phyloP scores from a whole-genome alignment of 805 yeast species.

The Lipomyces mesembrius region DNA sequence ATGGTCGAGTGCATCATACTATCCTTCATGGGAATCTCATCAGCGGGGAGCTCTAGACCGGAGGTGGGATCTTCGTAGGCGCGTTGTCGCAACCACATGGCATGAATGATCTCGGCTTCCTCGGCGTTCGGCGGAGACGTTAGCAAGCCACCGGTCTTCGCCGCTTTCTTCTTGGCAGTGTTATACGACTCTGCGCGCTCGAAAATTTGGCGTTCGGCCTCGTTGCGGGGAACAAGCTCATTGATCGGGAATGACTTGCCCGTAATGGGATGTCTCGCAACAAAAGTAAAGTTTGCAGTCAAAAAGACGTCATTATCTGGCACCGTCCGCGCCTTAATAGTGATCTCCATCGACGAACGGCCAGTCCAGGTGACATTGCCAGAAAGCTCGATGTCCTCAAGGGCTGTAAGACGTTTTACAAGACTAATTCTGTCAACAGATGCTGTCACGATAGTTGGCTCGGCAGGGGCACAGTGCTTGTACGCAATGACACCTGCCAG shows the following conservation, averaged over 20 bases:
- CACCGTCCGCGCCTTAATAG: constrained; percentile 84
- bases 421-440: constrained; percentile 89
- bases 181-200: constrained; percentile 88
- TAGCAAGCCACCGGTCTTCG: constrained; percentile 63
- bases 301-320: constrained; percentile 72
- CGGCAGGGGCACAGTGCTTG: constrained; percentile 91
- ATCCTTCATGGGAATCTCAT: constrained; percentile 56
- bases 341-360: constrained; percentile 91
- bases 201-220: constrained; percentile 79
- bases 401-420: constrained; percentile 80
- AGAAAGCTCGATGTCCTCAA: constrained; percentile 72
- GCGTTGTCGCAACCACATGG: constrained; percentile 60
- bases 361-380: constrained; percentile 98
- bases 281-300: constrained; percentile 92
- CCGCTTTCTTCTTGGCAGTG: constrained; percentile 79
- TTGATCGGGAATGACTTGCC: constrained; percentile 88
- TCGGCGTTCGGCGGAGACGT: constrained; percentile 74
- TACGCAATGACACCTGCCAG: constrained; percentile 93
- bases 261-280: constrained; percentile 92
- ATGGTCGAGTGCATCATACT: constrained; percentile 74
- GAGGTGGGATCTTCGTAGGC: constrained; percentile 36
- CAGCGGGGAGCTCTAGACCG: constrained; percentile 37
- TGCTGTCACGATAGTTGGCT: constrained; percentile 94
- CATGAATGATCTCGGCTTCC: constrained; percentile 77
- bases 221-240: constrained; percentile 73